phyloP scores from a whole-genome alignment of 1,284 basidiomycete genomes.

The Rhodotorula glutinis region DNA sequence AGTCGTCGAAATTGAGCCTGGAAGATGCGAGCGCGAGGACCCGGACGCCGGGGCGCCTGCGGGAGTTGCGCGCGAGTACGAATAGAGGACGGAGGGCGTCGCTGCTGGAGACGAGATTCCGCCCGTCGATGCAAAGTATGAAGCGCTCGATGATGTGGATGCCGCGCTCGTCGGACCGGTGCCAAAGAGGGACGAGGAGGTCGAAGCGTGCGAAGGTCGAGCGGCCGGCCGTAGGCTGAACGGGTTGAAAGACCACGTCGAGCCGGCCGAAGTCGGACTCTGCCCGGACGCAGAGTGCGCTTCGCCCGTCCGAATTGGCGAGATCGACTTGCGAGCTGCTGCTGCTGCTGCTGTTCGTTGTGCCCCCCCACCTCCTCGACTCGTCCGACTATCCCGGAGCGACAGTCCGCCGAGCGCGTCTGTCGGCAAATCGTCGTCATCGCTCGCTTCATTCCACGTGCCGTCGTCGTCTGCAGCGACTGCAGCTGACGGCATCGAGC shows the following conservation, averaged over 20 bases:
- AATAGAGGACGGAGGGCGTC: not conserved
- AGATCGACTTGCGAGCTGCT: not conserved
- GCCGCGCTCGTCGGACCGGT: not conserved
- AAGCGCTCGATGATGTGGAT: not conserved
- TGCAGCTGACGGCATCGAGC: not conserved
- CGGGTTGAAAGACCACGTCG: constrained; percentile 22
- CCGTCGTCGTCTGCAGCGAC: constrained; percentile 26
- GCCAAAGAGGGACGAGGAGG: constrained; percentile 1
- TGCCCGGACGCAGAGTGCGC: no score
- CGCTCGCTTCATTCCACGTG: constrained; percentile 24
- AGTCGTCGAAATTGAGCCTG: not conserved
- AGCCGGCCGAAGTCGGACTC: not conserved
- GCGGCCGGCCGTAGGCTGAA: constrained; percentile 2
- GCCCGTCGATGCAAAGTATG: not conserved
- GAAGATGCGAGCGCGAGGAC: not conserved
- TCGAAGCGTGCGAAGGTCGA: not conserved
- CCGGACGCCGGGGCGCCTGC: not conserved
- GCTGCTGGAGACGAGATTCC: not conserved
- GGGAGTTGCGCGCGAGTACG: not conserved
- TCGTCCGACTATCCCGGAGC: not conserved
- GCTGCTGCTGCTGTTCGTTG: no score
- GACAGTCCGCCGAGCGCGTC: not conserved
- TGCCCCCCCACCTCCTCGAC: no score
- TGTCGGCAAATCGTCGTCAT: constrained; percentile 21
- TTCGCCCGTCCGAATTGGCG: not conserved